Conservation (phyloP, 2,329 filamentous ascomycete genomes). For the Fusarium sp. region DNA sequence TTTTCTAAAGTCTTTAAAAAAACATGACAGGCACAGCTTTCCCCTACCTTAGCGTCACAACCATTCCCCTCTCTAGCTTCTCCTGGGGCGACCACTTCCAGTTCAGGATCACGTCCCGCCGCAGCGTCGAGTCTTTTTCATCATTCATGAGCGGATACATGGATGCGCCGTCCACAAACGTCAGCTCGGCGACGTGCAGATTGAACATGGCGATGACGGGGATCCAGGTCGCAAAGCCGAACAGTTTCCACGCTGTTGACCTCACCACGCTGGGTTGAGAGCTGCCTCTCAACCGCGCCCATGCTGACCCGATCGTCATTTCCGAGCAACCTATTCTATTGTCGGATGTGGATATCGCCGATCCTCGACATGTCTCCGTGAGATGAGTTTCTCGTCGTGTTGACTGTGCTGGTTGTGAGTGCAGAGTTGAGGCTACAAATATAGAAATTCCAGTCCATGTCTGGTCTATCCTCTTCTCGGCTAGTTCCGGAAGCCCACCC, state of each 20-base stretch:
- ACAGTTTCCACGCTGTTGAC: conserved; percentile 62
- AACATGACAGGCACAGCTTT: background rate
- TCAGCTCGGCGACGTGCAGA: conserved; percentile 71
- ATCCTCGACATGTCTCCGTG: conserved; percentile 20
- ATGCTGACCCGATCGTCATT: conserved; percentile 57
- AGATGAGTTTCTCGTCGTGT: conserved; percentile 7
- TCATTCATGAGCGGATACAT: conserved; percentile 87
- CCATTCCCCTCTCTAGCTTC: conserved; percentile 78
- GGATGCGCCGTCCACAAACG: conserved; percentile 72
- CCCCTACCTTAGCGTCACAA: conserved; percentile 79
- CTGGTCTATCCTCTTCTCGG: conserved; percentile 44
- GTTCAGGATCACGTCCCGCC: conserved; percentile 71
- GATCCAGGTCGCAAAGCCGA: conserved; percentile 73
- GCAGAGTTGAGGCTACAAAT: conserved; percentile 25
- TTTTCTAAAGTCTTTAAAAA: background rate
- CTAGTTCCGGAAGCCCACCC: conserved; percentile 28
- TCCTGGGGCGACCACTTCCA: conserved; percentile 72
- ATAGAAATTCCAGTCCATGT: conserved; percentile 7
- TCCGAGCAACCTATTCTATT: conserved; percentile 9
- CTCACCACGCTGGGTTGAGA: conserved; percentile 44
- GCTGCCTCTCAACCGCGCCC: conserved; percentile 52
- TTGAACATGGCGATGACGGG: conserved; percentile 75
- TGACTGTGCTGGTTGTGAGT: conserved; percentile 17
- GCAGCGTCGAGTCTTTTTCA: conserved; percentile 70
- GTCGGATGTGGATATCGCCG: background rate